Conservation (phyloP, 2,329 filamentous ascomycete genomes). For the Cladophialophora yegresii region DNA sequence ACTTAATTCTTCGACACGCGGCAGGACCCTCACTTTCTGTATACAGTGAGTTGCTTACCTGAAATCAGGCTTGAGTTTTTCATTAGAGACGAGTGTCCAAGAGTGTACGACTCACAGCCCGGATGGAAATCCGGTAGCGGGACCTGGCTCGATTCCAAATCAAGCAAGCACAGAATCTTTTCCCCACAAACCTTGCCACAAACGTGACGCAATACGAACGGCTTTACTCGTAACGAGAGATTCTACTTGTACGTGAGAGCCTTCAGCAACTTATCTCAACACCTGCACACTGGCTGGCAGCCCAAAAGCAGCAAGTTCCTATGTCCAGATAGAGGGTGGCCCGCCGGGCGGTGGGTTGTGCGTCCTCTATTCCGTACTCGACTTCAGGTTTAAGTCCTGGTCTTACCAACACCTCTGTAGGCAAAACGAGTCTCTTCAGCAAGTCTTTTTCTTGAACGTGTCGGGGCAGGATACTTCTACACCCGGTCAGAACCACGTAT, state of each 20-base stretch:
- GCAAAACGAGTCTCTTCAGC: not conserved
- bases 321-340: not conserved
- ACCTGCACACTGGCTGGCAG: not conserved
- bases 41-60: not conserved
- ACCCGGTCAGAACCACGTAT: not conserved
- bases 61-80: not conserved
- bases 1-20: not conserved
- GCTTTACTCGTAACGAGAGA: not conserved
- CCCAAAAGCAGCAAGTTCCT: conserved; percentile 10
- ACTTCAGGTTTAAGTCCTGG: not conserved
- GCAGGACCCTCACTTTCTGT: not conserved
- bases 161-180: not conserved
- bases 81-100: no score
- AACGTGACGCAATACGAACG: not conserved
- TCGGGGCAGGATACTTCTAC: not conserved
- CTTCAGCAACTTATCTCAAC: not conserved
- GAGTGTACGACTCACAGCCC: not conserved
- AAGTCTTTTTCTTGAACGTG: not conserved
- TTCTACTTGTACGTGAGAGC: not conserved
- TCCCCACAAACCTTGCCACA: not conserved
- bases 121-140: not conserved
- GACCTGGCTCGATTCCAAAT: not conserved
- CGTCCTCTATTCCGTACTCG: not conserved
- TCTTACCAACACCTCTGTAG: not conserved
- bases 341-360: not conserved